These are phyloP conservation scores for Corymbia maculata DNA, from an alignment of 345 rosid species.

Conservation along the genomic window DNA sequence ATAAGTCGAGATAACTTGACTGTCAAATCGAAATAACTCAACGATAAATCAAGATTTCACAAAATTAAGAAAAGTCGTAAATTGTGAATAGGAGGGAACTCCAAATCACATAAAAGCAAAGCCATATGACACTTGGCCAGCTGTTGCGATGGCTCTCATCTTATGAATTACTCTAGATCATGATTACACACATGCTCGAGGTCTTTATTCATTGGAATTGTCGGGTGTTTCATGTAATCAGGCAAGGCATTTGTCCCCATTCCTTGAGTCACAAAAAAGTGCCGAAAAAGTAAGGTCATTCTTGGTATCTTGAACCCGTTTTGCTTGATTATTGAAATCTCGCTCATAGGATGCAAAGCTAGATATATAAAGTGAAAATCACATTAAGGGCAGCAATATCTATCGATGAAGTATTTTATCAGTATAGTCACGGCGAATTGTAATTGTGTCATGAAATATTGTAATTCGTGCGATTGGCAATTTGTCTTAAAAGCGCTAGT, in stretches of 20 bases:
- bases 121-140: neutral
- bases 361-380: neutral
- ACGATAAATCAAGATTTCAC: neutral
- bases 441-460: neutral
- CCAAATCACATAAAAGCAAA: neutral
- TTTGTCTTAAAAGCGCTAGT: neutral
- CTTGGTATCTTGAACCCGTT: fast-evolving
- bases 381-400: fast-evolving
- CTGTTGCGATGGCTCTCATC: neutral
- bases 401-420: fast-evolving
- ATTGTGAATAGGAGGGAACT: neutral
- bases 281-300: neutral
- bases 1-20: neutral
- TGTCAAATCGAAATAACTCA: too few relatives aligned
- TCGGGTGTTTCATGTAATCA: neutral
- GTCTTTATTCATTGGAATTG: neutral
- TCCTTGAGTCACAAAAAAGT: neutral
- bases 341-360: fast-evolving
- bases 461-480: neutral
- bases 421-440: fast-evolving
- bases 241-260: neutral
- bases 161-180: neutral
- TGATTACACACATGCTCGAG: neutral
- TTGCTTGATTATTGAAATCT: neutral
- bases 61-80: neutral